Conservation (phyloP, 257 asterid species). For the Gentiana dahurica region DNA sequence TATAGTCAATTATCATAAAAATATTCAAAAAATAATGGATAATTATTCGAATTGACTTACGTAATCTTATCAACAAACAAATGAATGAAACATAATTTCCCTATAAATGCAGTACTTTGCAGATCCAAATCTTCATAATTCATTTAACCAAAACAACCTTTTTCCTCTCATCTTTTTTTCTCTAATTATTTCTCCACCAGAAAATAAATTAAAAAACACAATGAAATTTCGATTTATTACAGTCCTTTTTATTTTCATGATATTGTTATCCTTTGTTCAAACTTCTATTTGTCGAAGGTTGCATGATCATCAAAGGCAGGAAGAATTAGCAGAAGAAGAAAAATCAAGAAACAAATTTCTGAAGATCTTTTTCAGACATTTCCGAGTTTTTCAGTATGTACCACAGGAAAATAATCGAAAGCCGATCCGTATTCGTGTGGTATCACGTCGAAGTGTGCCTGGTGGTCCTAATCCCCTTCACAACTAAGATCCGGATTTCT, state of each 20-base stretch:
- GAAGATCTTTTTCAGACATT: conserved; percentile 10
- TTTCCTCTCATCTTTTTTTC: no score
- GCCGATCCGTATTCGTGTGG: conserved; percentile 10
- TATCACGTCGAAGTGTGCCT: conserved; percentile 29
- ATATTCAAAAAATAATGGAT: no score
- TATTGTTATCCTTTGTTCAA: conserved; percentile 8
- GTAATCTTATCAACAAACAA: no score
- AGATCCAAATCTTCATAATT: no score
- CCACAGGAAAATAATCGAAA: conserved; percentile 6
- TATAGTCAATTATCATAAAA: no score
- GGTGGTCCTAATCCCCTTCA: conserved; percentile 40
- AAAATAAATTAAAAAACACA: background rate
- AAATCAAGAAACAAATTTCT: conserved; percentile 22
- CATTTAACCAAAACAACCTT: no score
- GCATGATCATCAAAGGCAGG: conserved; percentile 7
- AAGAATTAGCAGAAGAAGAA: background rate
- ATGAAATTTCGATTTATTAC: background rate
- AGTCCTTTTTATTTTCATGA: background rate
- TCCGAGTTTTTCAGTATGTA: conserved; percentile 11
- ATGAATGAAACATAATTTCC: no score
- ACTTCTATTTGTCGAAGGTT: conserved; percentile 12
- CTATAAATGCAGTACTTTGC: no score
- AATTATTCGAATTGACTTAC: no score
- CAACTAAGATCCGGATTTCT: conserved; percentile 10
- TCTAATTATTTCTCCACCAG: no score